These are phyloP conservation scores for Lactarius sanguifluus DNA, from an alignment of 768 basidiomycete genomes.

Conservation along the genomic window DNA sequence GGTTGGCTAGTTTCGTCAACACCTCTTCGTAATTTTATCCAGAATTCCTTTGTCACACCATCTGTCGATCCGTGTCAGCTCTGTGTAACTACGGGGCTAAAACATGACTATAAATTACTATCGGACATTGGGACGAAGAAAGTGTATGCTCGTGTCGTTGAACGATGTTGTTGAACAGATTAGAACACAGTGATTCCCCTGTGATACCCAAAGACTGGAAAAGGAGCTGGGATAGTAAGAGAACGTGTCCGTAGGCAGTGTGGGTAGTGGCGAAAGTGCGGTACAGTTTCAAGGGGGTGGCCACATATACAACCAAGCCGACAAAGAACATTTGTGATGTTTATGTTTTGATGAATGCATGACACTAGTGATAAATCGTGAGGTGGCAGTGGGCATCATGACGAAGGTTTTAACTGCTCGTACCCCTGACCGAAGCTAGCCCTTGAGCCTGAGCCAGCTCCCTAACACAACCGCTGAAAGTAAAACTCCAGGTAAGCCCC, in stretches of 20 bases:
- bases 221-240: not conserved
- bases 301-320: not conserved
- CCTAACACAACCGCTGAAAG: not conserved
- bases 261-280: not conserved
- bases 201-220: not conserved
- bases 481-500: not conserved
- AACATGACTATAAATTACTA: not conserved
- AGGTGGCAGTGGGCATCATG: not conserved
- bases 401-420: not conserved
- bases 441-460: not conserved
- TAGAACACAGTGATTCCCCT: not conserved
- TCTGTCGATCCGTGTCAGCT: too few species aligned
- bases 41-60: too few species aligned
- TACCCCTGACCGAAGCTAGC: not conserved
- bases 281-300: not conserved
- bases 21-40: too few species aligned
- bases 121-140: not conserved
- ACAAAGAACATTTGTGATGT: not conserved
- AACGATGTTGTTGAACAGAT: not conserved
- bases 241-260: too few species aligned
- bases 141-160: not conserved
- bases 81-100: not conserved
- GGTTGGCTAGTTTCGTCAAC: too few species aligned
- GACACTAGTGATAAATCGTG: not conserved
- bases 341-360: not conserved